Percentiles rank a stretch among this genome's conserved stretches.
These are phyloP conservation scores for Aspergillus panamensis DNA, from an alignment of 495 filamentous ascomycete species.

Conservation along the genomic window DNA sequence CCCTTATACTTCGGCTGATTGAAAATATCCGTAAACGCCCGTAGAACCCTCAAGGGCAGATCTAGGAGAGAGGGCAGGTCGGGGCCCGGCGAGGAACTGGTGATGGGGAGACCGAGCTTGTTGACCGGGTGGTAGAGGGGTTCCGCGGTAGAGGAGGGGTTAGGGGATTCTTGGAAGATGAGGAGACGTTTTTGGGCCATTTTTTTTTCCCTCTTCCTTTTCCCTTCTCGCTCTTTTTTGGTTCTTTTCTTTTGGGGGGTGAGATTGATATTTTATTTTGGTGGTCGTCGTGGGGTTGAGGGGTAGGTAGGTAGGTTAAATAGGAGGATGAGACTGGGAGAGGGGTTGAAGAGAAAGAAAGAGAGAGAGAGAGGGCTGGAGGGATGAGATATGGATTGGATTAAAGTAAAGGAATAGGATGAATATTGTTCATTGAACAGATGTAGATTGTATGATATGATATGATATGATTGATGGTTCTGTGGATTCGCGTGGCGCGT, in stretches of 20 bases:
- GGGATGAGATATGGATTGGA: too few relatives aligned
- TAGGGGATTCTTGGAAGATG: slow-evolving; percentile 23
- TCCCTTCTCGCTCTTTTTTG: not conserved
- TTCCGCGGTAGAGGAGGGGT: slow-evolving; percentile 32
- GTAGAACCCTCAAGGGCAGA: slow-evolving; percentile 38
- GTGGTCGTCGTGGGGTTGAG: not conserved
- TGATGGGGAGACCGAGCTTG: slow-evolving; percentile 42
- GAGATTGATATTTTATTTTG: not conserved
- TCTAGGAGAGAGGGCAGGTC: slow-evolving; percentile 39
- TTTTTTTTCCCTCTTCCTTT: slow-evolving; percentile 3
- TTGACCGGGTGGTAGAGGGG: slow-evolving; percentile 40
- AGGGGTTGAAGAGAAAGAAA: too few relatives aligned
- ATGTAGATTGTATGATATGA: not conserved
- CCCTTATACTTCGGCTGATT: slow-evolving; percentile 46
- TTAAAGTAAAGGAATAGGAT: too few relatives aligned
- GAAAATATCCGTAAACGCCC: slow-evolving; percentile 44
- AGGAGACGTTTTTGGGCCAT: slow-evolving; percentile 17
- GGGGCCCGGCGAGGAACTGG: slow-evolving; percentile 29
- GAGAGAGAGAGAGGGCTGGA: too few relatives aligned
- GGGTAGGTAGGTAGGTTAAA: not conserved
- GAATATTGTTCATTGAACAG: too few relatives aligned
- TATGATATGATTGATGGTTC: not conserved
- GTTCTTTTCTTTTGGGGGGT: not conserved
- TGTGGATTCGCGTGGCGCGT: slow-evolving; percentile 2
- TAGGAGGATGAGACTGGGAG: too few relatives aligned